A percentile compares a stretch with the other conserved stretches of the same genome.
Evolutionary conservation across 495 filamentous ascomycete species (phyloP).

Genomic region (Bryoglossum gracile): DNA sequence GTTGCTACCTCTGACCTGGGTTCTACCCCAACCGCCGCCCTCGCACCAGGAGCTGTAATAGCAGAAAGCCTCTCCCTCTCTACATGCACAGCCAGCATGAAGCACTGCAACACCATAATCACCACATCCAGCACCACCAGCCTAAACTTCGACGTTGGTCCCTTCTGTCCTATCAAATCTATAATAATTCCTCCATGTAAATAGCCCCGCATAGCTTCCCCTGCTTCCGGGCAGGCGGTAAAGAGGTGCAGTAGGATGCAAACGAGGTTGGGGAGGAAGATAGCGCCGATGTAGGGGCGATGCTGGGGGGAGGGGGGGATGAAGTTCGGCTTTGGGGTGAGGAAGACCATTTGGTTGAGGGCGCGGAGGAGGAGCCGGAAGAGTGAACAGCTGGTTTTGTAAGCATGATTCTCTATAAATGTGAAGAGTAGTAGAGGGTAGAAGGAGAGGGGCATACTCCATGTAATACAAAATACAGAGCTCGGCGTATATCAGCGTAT

Average conservation of each 20-base stretch:
- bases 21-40: constrained; percentile 13
- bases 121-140: constrained; percentile 59
- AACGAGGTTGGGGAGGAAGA: constrained; percentile 61
- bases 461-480: constrained; percentile 81
- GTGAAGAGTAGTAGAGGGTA: too few species aligned
- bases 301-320: constrained; percentile 56
- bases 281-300: constrained; percentile 60
- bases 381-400: constrained; percentile 67
- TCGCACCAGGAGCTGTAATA: constrained; percentile 6
- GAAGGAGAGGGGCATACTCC: constrained; percentile 53
- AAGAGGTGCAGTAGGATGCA: constrained; percentile 68
- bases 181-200: constrained; percentile 79
- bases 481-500: constrained; percentile 75
- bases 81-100: constrained; percentile 67
- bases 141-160: constrained; percentile 57
- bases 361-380: constrained; percentile 62
- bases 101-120: constrained; percentile 58
- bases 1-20: constrained; percentile 18
- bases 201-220: constrained; percentile 72
- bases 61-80: constrained; percentile 52
- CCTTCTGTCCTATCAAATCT: constrained; percentile 81
- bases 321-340: constrained; percentile 64
- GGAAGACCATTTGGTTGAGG: constrained; percentile 63
- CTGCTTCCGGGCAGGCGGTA: constrained; percentile 53
- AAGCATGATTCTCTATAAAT: too few species aligned